These are phyloP conservation scores for Chaetomiaceae sp. DNA, from an alignment of 2,329 filamentous ascomycete genomes.

Conservation along the genomic window DNA sequence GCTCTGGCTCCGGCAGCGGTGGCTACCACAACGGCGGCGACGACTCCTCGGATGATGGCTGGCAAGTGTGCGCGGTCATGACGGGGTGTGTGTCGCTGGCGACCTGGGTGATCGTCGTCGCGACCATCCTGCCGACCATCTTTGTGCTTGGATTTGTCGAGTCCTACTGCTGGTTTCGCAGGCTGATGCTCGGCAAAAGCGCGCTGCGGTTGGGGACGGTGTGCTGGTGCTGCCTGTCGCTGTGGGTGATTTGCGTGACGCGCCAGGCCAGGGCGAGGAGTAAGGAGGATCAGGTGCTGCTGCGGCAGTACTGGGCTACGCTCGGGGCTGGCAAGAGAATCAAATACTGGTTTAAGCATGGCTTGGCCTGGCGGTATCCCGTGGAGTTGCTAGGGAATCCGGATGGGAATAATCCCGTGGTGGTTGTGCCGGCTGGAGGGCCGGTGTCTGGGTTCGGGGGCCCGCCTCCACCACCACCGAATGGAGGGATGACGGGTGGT, in stretches of 20 bases:
- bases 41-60: background rate
- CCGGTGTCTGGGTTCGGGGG: too few relatives aligned
- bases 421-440: too few relatives aligned
- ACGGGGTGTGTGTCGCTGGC: constrained; percentile 13
- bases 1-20: background rate
- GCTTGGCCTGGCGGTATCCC: constrained; percentile 23
- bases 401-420: constrained; percentile 1
- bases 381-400: constrained; percentile 20
- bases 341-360: constrained; percentile 23
- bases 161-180: constrained; percentile 30
- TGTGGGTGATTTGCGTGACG: constrained; percentile 19
- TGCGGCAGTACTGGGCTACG: constrained; percentile 16
- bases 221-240: constrained; percentile 26
- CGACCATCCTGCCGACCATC: constrained; percentile 24
- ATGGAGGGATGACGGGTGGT: too few relatives aligned
- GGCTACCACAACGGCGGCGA: background rate
- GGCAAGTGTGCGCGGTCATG: background rate
- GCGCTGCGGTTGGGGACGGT: constrained; percentile 28
- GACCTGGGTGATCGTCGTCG: constrained; percentile 24
- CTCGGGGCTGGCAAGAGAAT: constrained; percentile 13
- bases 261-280: constrained; percentile 27
- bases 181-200: constrained; percentile 28
- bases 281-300: constrained; percentile 13
- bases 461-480: too few relatives aligned
- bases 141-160: constrained; percentile 29